Percentiles rank a stretch among this genome's conserved stretches.
Evolutionary conservation across 225 moss, liverwort and hornwort species (phyloP).

Genomic region (Marchantia paleacea): DNA sequence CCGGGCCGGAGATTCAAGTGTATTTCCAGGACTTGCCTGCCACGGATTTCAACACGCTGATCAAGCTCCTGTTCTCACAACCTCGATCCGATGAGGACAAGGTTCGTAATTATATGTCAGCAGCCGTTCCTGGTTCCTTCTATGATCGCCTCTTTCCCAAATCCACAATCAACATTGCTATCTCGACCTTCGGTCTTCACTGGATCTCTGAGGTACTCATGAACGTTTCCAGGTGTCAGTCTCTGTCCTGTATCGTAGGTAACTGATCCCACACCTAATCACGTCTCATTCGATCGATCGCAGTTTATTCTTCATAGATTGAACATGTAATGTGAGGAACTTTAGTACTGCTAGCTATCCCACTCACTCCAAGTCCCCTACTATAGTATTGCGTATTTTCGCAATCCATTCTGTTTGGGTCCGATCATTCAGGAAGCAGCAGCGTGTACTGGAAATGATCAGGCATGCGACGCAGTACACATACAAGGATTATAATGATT

Average conservation of each 20-base stretch:
- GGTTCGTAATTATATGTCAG: constrained; percentile 28
- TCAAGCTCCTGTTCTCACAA: constrained; percentile 28
- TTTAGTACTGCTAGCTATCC: background rate
- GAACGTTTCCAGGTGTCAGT: background rate
- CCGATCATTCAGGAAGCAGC: no score
- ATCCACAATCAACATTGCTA: constrained; percentile 39
- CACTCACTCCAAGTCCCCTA: background rate
- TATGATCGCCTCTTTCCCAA: constrained; percentile 49
- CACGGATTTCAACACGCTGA: constrained; percentile 63
- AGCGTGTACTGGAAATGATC: no score
- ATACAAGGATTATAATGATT: background rate
- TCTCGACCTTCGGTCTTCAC: constrained; percentile 51
- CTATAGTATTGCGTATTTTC: background rate
- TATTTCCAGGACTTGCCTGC: constrained; percentile 58
- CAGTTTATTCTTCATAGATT: background rate
- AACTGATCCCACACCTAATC: background rate
- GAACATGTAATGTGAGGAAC: background rate
- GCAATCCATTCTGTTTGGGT: background rate
- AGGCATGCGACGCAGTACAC: background rate
- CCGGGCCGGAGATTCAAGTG: constrained; percentile 43
- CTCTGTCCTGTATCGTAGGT: background rate
- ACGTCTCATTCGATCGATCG: background rate
- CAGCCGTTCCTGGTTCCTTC: constrained; percentile 56
- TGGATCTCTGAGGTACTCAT: constrained; percentile 55
- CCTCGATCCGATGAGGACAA: background rate